phyloP scores from a whole-genome alignment of 495 filamentous ascomycete species.

The Tetracladium marchalianum region DNA sequence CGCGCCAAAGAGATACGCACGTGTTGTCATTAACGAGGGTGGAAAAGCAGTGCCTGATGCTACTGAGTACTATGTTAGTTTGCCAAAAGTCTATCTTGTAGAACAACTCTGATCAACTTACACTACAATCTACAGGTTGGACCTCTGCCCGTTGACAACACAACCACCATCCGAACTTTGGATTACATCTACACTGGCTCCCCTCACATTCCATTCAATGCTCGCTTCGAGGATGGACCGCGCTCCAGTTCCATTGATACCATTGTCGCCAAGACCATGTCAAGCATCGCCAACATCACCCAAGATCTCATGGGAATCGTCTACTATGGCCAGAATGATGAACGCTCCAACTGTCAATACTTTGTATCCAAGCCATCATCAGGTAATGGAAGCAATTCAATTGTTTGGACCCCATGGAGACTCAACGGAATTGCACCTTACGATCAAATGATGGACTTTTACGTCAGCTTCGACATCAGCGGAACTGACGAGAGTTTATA shows the following conservation, averaged over 20 bases:
- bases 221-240: slow-evolving; percentile 24
- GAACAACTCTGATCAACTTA: no score
- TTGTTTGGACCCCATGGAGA: slow-evolving; percentile 24
- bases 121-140: slow-evolving; percentile 12
- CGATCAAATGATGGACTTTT: slow-evolving; percentile 28
- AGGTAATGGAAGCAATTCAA: slow-evolving; percentile 23
- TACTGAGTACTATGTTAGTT: slow-evolving; percentile 32
- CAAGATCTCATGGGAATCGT: slow-evolving; percentile 22
- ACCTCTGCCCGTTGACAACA: slow-evolving; percentile 34
- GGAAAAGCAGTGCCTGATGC: slow-evolving; percentile 29
- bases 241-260: slow-evolving; percentile 18
- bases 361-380: slow-evolving; percentile 23
- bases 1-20: slow-evolving; percentile 35
- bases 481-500: slow-evolving; percentile 29
- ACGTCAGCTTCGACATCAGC: slow-evolving; percentile 25
- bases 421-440: slow-evolving; percentile 25
- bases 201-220: slow-evolving; percentile 23
- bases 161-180: slow-evolving; percentile 26
- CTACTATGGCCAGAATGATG: slow-evolving; percentile 23
- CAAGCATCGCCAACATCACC: slow-evolving; percentile 27
- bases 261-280: slow-evolving; percentile 24
- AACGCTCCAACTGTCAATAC: slow-evolving; percentile 19
- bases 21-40: slow-evolving; percentile 30
- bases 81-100: no score
- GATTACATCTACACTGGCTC: slow-evolving; percentile 28